A percentile compares a stretch with the other conserved stretches of the same genome.
phyloP scores from a whole-genome alignment of 2,329 filamentous ascomycete species.

The Trichoderma asperellum region DNA sequence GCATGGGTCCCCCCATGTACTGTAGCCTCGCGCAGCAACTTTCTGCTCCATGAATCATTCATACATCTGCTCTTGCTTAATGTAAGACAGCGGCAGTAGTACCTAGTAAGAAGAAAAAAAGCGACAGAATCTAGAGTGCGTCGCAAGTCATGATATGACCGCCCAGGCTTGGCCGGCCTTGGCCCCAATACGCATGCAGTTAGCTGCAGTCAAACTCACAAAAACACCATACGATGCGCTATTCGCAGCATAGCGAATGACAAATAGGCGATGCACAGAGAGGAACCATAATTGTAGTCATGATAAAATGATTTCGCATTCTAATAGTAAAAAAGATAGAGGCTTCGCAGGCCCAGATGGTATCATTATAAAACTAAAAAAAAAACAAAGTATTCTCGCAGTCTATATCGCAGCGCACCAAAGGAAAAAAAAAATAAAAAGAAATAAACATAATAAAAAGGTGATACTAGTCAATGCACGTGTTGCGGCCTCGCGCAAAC shows the following conservation, averaged over 20 bases:
- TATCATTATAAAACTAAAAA: constrained; percentile 26
- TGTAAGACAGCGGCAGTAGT: not conserved
- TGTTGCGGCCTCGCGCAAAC: constrained; percentile 22
- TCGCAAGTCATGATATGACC: not conserved
- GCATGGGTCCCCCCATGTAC: not conserved
- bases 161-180: not conserved
- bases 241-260: not conserved
- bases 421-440: not conserved
- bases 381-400: constrained; percentile 21
- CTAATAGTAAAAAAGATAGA: constrained; percentile 17
- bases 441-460: constrained; percentile 31
- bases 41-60: not conserved
- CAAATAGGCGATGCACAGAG: not conserved
- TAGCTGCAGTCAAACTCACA: not conserved
- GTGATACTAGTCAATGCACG: constrained; percentile 27
- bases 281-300: not conserved
- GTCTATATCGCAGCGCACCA: constrained; percentile 14
- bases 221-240: not conserved
- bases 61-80: too few species aligned
- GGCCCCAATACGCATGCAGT: not conserved
- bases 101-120: too few species aligned
- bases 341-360: constrained; percentile 22
- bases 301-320: constrained; percentile 12
- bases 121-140: not conserved
- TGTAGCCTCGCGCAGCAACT: not conserved